Evolutionary conservation across 768 basidiomycete species (phyloP).

Genomic region (Phanerochaete sordida): DNA sequence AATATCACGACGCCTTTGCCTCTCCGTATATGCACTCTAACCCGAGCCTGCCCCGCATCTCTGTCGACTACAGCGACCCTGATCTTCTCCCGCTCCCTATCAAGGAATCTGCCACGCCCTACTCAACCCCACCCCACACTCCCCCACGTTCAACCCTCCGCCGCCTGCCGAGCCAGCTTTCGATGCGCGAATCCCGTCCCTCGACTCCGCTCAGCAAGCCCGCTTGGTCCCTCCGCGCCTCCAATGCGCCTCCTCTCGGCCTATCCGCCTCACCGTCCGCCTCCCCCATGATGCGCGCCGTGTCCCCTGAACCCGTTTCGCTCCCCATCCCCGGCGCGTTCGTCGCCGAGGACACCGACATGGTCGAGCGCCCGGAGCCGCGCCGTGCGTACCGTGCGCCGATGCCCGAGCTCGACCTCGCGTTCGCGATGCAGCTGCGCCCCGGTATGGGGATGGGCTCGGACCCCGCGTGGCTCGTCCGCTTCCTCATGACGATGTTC

Average conservation of each 20-base stretch:
- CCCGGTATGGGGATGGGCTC: conserved; percentile 68
- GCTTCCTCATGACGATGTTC: conserved; percentile 76
- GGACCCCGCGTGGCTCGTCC: conserved; percentile 75
- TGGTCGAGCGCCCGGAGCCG: conserved; percentile 9
- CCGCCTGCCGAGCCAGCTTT: conserved; percentile 17
- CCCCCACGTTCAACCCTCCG: conserved; percentile 12
- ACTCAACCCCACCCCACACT: conserved; percentile 10
- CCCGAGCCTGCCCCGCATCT: conserved; percentile 13
- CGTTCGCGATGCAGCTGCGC: conserved; percentile 74
- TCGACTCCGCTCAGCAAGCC: conserved; percentile 16
- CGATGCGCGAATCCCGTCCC: conserved; percentile 20
- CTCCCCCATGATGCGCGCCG: conserved; percentile 2
- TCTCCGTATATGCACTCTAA: conserved; percentile 13
- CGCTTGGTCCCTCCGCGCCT: conserved; percentile 40
- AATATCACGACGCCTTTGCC: conserved; percentile 21
- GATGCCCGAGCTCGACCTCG: conserved; percentile 49
- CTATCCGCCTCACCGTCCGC: conserved; percentile 2
- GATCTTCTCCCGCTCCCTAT: conserved; percentile 37
- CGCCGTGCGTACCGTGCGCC: conserved; percentile 21
- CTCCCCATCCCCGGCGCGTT: conserved; percentile 22
- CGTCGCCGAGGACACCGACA: conserved; percentile 13
- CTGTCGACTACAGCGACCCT: conserved; percentile 34
- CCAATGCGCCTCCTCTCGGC: conserved; percentile 41
- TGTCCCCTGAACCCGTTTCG: conserved; percentile 17
- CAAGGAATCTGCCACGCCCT: conserved; percentile 5